These are phyloP conservation scores for Juglanconis sp. DNA, from an alignment of 2,329 filamentous ascomycete genomes.

Conservation along the genomic window DNA sequence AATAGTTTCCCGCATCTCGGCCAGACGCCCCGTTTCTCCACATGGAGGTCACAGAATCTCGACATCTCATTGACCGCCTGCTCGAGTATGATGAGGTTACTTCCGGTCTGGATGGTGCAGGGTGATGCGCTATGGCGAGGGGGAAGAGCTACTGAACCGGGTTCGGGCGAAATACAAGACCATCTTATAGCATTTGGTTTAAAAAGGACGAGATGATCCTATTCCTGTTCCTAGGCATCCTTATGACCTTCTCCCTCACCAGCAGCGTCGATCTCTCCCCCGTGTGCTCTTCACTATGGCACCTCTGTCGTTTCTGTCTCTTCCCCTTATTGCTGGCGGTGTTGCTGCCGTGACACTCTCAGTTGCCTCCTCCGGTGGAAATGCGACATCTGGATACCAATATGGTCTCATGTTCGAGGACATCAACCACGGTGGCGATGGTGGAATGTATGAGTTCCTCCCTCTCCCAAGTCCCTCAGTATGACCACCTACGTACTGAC, in stretches of 20 bases:
- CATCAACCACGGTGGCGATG: conserved; percentile 68
- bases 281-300: conserved; percentile 2
- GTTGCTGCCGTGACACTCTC: conserved; percentile 19
- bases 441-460: conserved; percentile 46
- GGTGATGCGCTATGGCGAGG: neutral
- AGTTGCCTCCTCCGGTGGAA: conserved; percentile 29
- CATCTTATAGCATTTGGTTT: neutral
- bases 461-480: neutral
- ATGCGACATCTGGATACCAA: conserved; percentile 34
- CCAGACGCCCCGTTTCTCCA: neutral
- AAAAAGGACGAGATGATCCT: conserved; percentile 1
- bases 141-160: neutral
- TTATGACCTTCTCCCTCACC: neutral
- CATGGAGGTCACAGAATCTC: neutral
- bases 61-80: conserved; percentile 4
- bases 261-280: neutral
- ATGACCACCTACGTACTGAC: neutral
- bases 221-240: neutral
- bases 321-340: conserved; percentile 7
- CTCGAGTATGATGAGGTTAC: neutral
- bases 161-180: neutral
- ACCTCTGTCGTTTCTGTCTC: conserved; percentile 10
- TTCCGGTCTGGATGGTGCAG: neutral
- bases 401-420: conserved; percentile 48
- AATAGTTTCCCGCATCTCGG: neutral